Conservation (phyloP, 768 basidiomycete species). For the Serendipita vermifera region DNA sequence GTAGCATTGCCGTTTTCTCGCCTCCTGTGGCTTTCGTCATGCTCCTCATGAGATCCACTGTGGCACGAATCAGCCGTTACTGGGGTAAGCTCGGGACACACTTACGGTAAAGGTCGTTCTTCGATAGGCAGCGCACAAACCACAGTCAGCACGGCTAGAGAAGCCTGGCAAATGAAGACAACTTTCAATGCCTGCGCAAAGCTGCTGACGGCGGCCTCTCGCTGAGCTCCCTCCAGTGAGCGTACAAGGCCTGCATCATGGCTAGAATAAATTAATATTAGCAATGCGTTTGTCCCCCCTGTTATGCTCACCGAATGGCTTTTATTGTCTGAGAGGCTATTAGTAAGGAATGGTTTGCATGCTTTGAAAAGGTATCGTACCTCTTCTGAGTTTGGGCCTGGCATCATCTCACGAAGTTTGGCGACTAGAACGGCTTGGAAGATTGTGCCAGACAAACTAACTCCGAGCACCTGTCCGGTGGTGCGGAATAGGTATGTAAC, state of each 20-base stretch:
- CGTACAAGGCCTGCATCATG: conserved; percentile 56
- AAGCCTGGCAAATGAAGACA: conserved; percentile 71
- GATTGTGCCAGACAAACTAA: conserved; percentile 73
- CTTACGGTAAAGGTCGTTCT: conserved; percentile 19
- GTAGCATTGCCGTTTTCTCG: no score
- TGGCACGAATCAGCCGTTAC: background rate
- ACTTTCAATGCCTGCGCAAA: conserved; percentile 68
- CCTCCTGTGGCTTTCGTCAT: background rate
- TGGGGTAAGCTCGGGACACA: no score
- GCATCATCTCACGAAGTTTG: conserved; percentile 61
- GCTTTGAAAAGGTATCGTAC: no score
- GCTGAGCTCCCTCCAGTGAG: conserved; percentile 40
- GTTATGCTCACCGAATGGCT: no score
- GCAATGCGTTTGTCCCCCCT: background rate
- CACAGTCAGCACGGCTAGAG: conserved; percentile 51
- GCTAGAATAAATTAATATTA: conserved; percentile 9
- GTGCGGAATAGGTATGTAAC: conserved; percentile 91
- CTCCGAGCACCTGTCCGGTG: conserved; percentile 90
- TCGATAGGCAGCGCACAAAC: conserved; percentile 57
- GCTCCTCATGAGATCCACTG: conserved; percentile 9
- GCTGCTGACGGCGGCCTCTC: conserved; percentile 53
- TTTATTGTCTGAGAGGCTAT: no score
- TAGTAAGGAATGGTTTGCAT: no score
- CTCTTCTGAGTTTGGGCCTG: conserved; percentile 58
- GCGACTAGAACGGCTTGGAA: conserved; percentile 64